Evolutionary conservation across 805 yeast genomes (phyloP).

Genomic region (Candida maltosa): DNA sequence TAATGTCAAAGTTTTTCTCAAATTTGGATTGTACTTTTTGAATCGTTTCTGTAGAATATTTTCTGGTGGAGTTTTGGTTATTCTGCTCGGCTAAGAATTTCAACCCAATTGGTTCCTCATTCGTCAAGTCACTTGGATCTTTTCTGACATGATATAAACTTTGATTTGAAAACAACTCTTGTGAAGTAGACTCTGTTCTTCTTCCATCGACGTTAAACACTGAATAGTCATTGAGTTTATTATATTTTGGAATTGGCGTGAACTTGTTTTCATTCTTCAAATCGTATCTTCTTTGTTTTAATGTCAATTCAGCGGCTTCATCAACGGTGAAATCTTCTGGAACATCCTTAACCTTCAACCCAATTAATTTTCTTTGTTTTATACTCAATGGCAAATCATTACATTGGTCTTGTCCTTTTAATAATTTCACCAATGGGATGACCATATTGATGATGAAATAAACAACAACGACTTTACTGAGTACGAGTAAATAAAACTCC

Average conservation of each 20-base stretch:
- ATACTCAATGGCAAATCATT: conserved; percentile 47
- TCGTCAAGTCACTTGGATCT: conserved; percentile 1
- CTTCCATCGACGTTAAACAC: background rate
- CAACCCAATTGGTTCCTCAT: background rate
- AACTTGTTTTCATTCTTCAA: conserved; percentile 9
- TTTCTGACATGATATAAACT: background rate
- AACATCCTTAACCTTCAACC: conserved; percentile 23
- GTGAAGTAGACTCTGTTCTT: background rate
- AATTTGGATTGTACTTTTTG: conserved; percentile 6
- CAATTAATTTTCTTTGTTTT: conserved; percentile 45
- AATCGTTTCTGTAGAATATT: conserved; percentile 4
- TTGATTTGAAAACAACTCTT: background rate
- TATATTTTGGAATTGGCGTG: conserved; percentile 18
- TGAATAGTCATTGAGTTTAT: conserved; percentile 9
- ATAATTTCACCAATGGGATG: conserved; percentile 21
- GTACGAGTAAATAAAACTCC: conserved; percentile 4
- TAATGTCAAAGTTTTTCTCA: conserved; percentile 8
- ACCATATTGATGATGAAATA: conserved; percentile 6
- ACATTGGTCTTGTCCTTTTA: conserved; percentile 47
- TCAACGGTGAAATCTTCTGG: conserved; percentile 9
- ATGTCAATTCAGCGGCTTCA: conserved; percentile 14
- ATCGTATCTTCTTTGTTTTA: conserved; percentile 21
- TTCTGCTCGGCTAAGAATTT: conserved; percentile 1
- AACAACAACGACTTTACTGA: background rate
- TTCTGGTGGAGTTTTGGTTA: background rate